Evolutionary conservation across 768 basidiomycete species (phyloP).

Genomic region (Boletellus emodensis): DNA sequence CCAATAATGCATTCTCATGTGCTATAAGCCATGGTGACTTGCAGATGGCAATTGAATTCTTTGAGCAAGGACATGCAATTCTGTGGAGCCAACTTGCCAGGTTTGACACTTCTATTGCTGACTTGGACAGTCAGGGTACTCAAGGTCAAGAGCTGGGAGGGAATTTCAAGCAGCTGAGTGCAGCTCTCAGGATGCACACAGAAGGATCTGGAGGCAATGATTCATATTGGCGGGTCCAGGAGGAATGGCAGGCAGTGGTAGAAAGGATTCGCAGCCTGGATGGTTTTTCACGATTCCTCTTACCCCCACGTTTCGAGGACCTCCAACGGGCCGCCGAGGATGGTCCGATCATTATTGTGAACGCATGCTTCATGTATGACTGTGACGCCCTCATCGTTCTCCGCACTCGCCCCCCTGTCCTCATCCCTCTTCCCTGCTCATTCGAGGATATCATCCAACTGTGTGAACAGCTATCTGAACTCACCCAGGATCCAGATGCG

Average conservation of each 20-base stretch:
- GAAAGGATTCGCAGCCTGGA: not conserved
- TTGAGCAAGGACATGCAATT: not conserved
- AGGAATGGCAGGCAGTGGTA: not conserved
- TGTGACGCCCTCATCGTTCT: not conserved
- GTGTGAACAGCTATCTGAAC: not conserved
- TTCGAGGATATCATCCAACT: not conserved
- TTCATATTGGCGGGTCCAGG: not conserved
- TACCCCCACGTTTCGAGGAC: not conserved
- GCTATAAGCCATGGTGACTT: not conserved
- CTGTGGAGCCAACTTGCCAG: not conserved
- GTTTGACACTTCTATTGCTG: not conserved
- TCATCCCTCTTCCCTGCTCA: not conserved
- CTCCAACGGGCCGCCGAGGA: not conserved
- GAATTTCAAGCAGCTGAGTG: not conserved
- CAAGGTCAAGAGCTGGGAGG: not conserved
- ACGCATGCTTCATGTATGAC: not conserved
- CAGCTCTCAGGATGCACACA: not conserved
- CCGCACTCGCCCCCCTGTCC: not conserved
- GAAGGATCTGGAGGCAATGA: not conserved
- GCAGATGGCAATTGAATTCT: not conserved
- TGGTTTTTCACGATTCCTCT: not conserved
- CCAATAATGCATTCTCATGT: not conserved
- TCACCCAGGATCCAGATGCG: not conserved
- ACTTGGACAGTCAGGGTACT: not conserved
- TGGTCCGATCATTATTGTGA: not conserved